phyloP scores from a whole-genome alignment of 768 basidiomycete genomes.

The Suillus subluteus region DNA sequence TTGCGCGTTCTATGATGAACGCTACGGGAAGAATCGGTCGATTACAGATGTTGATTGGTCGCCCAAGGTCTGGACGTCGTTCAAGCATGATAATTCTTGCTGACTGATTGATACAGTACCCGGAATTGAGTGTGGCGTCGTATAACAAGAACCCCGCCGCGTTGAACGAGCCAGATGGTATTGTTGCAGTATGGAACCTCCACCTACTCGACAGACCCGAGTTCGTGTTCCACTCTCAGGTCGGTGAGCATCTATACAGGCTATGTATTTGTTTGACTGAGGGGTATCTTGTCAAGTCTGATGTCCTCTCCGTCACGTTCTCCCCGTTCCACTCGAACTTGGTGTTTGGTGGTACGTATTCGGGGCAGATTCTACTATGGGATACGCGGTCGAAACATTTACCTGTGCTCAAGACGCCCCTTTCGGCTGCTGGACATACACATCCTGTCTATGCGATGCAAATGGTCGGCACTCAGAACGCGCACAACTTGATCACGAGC shows the following conservation, averaged over 20 bases:
- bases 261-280: constrained; percentile 1
- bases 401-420: constrained; percentile 93
- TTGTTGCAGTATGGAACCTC: constrained; percentile 97
- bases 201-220: constrained; percentile 95
- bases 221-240: constrained; percentile 98
- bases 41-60: constrained; percentile 99
- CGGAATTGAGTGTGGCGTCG: constrained; percentile 92
- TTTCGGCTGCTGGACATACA: constrained; percentile 95
- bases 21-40: constrained; percentile 89
- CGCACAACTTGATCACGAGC: constrained; percentile 94
- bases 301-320: constrained; percentile 95
- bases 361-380: constrained; percentile 97
- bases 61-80: constrained; percentile 66
- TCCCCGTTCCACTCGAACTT: constrained; percentile 98
- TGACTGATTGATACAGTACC: constrained; percentile 62
- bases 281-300: constrained; percentile 63
- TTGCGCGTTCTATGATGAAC: constrained; percentile 93
- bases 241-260: constrained; percentile 39
- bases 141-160: constrained; percentile 98
- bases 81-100: constrained; percentile 1
- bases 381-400: constrained; percentile 96
- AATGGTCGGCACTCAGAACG: constrained; percentile 98
- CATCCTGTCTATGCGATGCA: constrained; percentile 99
- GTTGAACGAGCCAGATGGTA: constrained; percentile 93
- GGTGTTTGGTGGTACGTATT: constrained; percentile 98